Evolutionary conservation across 345 rosid genomes (phyloP).

Genomic region (Arabis alpina): DNA sequence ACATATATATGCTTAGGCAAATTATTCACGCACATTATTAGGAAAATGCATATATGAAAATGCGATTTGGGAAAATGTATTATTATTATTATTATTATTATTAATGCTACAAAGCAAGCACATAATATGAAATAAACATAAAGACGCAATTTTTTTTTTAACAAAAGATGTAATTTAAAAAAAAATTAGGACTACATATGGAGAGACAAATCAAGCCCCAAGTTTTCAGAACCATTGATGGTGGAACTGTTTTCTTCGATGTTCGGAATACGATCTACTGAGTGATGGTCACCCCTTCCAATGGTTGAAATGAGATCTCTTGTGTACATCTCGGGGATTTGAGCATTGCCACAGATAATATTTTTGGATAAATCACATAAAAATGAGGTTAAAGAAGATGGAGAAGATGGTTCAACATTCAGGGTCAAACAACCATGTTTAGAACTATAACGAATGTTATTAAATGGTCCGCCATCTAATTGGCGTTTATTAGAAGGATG

Average conservation of each 20-base stretch:
- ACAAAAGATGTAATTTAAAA: not conserved
- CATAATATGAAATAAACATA: not conserved
- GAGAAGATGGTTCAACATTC: not conserved
- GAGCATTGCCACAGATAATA: constrained; percentile 11
- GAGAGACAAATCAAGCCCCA: constrained; percentile 31
- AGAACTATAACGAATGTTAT: constrained; percentile 30
- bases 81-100: constrained; percentile 1
- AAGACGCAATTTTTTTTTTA: not conserved
- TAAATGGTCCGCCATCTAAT: not conserved
- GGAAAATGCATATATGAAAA: not conserved
- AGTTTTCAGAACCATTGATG: constrained; percentile 3
- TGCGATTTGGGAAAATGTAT: too few relatives aligned
- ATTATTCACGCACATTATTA: not conserved
- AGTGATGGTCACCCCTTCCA: constrained; percentile 13
- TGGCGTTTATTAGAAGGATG: constrained; percentile 11
- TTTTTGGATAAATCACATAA: constrained; percentile 5
- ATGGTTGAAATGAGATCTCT: constrained; percentile 39
- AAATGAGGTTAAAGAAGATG: constrained; percentile 20
- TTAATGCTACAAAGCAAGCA: constrained; percentile 15
- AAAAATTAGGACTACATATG: not conserved
- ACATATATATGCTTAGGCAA: not conserved
- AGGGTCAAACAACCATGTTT: constrained; percentile 32
- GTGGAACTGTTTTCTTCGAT: not conserved
- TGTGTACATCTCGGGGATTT: constrained; percentile 20
- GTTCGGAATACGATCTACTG: constrained; percentile 3